Evolutionary conservation across 768 basidiomycete genomes (phyloP).

Genomic region (Cantharellus cinnabarinus): DNA sequence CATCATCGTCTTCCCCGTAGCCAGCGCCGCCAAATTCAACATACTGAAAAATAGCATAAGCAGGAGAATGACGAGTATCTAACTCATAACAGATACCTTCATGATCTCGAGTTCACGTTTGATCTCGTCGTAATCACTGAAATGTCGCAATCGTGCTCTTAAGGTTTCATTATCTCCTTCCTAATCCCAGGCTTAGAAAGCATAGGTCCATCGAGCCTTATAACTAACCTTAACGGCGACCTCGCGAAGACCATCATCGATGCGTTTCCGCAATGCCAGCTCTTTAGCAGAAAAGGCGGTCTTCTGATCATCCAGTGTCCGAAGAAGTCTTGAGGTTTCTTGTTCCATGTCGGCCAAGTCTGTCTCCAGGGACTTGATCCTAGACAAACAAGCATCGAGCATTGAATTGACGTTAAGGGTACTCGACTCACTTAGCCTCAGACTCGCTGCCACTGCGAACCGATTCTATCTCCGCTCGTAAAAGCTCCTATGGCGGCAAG

Average conservation of each 20-base stretch:
- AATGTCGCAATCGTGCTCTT: slow-evolving; percentile 46
- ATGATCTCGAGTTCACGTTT: slow-evolving; percentile 96
- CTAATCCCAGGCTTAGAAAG: slow-evolving; percentile 16
- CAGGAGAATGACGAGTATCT: background rate
- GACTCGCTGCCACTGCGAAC: slow-evolving; percentile 60
- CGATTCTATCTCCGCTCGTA: slow-evolving; percentile 86
- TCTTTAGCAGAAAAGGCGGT: slow-evolving; percentile 27
- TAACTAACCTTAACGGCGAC: slow-evolving; percentile 30
- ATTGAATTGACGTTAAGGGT: background rate
- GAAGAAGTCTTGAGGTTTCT: slow-evolving; percentile 51
- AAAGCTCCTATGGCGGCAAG: slow-evolving; percentile 47
- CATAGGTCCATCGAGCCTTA: background rate
- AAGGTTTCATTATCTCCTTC: slow-evolving; percentile 46
- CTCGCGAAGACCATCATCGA: slow-evolving; percentile 41
- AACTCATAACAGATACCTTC: slow-evolving; percentile 38
- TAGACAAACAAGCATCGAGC: slow-evolving; percentile 14
- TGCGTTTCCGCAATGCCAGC: slow-evolving; percentile 26
- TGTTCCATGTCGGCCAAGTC: slow-evolving; percentile 59
- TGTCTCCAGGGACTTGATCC: slow-evolving; percentile 49
- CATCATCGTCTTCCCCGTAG: slow-evolving; percentile 17
- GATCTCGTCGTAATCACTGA: slow-evolving; percentile 84
- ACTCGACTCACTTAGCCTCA: slow-evolving; percentile 39
- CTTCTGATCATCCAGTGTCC: slow-evolving; percentile 43
- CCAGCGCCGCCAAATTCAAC: slow-evolving; percentile 83
- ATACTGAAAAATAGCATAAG: slow-evolving; percentile 30